Evolutionary conservation across 2,329 filamentous ascomycete species (phyloP), one percentile per base, ranked within the genome.

Genomic region (Immersiporthe knoxdaviesiana): DNA sequence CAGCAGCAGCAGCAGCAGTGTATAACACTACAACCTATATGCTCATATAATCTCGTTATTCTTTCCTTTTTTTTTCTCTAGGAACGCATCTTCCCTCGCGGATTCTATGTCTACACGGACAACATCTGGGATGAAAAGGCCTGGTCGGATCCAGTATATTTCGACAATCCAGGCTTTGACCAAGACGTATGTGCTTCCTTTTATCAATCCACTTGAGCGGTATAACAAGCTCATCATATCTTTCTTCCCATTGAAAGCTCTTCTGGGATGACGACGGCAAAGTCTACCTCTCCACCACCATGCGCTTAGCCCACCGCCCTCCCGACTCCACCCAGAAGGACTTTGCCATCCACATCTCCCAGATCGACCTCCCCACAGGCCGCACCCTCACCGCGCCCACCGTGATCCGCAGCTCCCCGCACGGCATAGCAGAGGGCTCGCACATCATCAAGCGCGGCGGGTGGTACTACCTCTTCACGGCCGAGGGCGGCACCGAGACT

Each of bases 141-240:
- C 3, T 88, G 85, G 85, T 85, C 83, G 5, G 84, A 87, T 60
- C 84, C 85, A 0, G 76, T 85, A 0, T 86, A 83, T 70, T 86
- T 87, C 71, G 85, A 87, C 65, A 83, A 85, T 58, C 79, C 83
- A 1, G 84, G 84, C 1, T 85, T 86, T 66, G 84, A 87, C 70
- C 84, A 86, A 74, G 84, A 85, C 75, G 83, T 84, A 72, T 78
- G 77, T 41, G 24, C 37, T 44, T 59, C 30, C 54, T n/a, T 14
- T 8, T 14, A n/a, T n/a, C n/a, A n/a, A n/a, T 32, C 30, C n/a
- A 10, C 27, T 21, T 35, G 8, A 35, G 8, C 35, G 8, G 4
- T 8, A 35, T 35, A 35, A 18, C 3, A 6, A 47, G 2, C 44
- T 47, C 7, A 47, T 10, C 4, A 44, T 7, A 5, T 47, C 18